Base-by-base conservation (phyloP, 352 stramenopile genomes). In the Pythium plurisporium region DNA sequence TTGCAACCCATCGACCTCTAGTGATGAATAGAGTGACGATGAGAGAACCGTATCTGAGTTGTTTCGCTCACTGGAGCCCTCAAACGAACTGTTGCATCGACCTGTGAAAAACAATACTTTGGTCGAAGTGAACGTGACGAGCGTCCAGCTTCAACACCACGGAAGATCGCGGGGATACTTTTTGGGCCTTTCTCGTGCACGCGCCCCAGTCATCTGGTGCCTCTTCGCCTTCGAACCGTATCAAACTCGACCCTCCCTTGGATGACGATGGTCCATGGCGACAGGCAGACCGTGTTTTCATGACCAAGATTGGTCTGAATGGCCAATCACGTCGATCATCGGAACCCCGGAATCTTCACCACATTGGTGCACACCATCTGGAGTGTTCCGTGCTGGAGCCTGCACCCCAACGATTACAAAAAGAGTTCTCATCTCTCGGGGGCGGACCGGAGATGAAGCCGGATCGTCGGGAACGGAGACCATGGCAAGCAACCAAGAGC, bases 1-100 rank as follows among this genome's bases (percentile, higher is more conserved):
- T 11, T 20, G 33, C 15, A 26, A 57, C 9, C 52, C 52, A 59
- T 52, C 30, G 7, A 52, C 52, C 52, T 59, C 52, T 50, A 52
- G 26, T 14, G 51, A 17, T 9, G 36, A 59, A 59, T 59, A 40
- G 15, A 50, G 40, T 43, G 41, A 27, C 27, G 41, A 50, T 59
- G 52, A 59, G 52, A 57, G 33, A n/a, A 5, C 15, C 20, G 19
- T 27, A 22, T 47, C 52, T 59, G 52, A 33, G 11, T 59, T 59
- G n/a, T 19, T 31, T 5, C 17, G 1, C 2, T 33, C 4, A 22
- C 50, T 26, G 15, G 25, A 49, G 17, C n/a, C 10, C 3, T n/a
- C 31, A 2, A 2, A 8, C 10, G 26, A 10, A 19, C 11, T n/a
- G 50, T 29, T 31, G 5, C 2, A 9, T 14, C 0, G 3, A 36